phyloP scores from a whole-genome alignment of 2,329 filamentous ascomycete species.

The Colletotrichum tamarilloi region DNA sequence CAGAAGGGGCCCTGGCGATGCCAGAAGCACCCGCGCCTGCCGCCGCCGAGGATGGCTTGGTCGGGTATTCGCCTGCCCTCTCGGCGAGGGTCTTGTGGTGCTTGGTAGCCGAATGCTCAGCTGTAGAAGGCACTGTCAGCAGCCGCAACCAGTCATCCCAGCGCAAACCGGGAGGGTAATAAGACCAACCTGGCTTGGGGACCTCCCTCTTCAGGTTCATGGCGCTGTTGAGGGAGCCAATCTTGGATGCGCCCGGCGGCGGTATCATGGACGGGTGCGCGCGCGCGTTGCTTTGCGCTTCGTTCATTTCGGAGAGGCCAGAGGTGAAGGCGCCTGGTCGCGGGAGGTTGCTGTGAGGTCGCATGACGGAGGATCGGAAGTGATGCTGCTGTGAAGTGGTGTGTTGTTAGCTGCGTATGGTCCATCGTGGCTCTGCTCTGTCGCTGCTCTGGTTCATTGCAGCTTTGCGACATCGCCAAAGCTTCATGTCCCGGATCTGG shows the following conservation, averaged over 20 bases:
- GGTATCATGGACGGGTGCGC: constrained; percentile 55
- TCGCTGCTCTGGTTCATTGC: too few species aligned
- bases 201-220: constrained; percentile 68
- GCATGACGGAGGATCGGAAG: constrained; percentile 40
- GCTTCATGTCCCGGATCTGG: not conserved
- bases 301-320: constrained; percentile 65
- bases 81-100: constrained; percentile 68
- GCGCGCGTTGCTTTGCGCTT: constrained; percentile 71
- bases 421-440: not conserved
- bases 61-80: constrained; percentile 62
- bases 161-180: constrained; percentile 25
- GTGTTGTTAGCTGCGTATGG: not conserved
- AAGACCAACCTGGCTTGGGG: constrained; percentile 55
- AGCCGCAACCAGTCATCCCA: not conserved
- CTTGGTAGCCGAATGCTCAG: constrained; percentile 58
- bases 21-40: constrained; percentile 49
- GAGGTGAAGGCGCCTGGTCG: constrained; percentile 38
- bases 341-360: constrained; percentile 37
- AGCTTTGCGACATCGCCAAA: not conserved
- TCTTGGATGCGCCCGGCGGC: constrained; percentile 46
- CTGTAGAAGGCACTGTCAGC: constrained; percentile 47
- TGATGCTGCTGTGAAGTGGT: constrained; percentile 14
- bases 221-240: constrained; percentile 38
- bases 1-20: constrained; percentile 17
- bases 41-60: constrained; percentile 51